These are phyloP conservation scores for Candida quercuum DNA, from an alignment of 805 yeast genomes.

Conservation along the genomic window DNA sequence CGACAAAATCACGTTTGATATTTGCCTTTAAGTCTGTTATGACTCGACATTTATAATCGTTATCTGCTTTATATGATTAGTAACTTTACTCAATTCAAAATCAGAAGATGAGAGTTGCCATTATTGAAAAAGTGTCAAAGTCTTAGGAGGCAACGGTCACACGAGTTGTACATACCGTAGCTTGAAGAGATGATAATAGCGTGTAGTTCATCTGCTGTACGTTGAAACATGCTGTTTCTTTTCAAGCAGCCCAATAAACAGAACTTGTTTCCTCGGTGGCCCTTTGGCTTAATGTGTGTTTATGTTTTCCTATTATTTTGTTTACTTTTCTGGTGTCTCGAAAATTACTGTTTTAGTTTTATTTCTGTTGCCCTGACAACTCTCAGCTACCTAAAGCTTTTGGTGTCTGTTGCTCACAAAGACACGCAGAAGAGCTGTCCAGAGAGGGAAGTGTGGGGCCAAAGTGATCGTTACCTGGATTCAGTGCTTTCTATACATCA, in stretches of 20 bases:
- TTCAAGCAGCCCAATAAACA: too few relatives aligned
- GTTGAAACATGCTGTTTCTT: slow-evolving; percentile 12
- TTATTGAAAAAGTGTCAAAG: too few relatives aligned
- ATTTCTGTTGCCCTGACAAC: background rate
- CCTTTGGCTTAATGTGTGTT: background rate
- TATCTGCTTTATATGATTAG: slow-evolving; percentile 6
- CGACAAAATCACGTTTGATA: slow-evolving; percentile 51
- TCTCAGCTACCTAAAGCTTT: background rate
- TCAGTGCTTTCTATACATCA: background rate
- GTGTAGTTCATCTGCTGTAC: slow-evolving; percentile 13
- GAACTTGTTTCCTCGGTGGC: too few relatives aligned
- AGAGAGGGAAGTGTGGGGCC: too few relatives aligned
- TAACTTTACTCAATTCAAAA: background rate
- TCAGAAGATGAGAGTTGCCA: background rate
- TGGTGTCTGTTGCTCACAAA: background rate
- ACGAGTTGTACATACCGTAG: slow-evolving; percentile 10
- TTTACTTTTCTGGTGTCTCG: background rate
- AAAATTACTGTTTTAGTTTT: background rate
- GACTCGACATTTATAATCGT: slow-evolving; percentile 12
- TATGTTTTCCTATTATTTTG: background rate
- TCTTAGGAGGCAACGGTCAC: background rate
- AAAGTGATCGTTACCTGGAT: background rate
- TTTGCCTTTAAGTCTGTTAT: slow-evolving; percentile 40
- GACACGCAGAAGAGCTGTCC: background rate
- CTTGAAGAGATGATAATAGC: slow-evolving; percentile 5